Evolutionary conservation across 495 filamentous ascomycete species (phyloP).

Genomic region (Lophiostoma macrostomum): DNA sequence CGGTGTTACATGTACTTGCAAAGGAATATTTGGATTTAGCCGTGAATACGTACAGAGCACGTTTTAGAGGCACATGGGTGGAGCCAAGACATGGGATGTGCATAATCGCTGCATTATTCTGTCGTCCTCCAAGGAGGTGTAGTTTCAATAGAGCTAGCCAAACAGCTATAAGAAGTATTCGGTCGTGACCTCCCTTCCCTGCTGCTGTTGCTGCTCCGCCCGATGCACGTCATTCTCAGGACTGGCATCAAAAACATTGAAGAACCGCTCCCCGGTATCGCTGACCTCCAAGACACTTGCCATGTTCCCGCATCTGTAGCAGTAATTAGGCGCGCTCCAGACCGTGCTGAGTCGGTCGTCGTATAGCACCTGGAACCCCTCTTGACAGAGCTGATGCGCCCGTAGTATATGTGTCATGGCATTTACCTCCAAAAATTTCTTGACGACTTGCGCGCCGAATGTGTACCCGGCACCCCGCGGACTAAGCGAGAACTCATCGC

Average conservation of each 20-base stretch:
- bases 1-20: too few species aligned
- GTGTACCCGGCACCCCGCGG: constrained; percentile 95
- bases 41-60: too few species aligned
- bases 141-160: too few species aligned
- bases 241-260: constrained; percentile 95
- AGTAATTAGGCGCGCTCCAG: constrained; percentile 97
- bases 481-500: constrained; percentile 92
- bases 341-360: constrained; percentile 93
- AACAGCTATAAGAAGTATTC: constrained; percentile 78
- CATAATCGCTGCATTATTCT: too few species aligned
- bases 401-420: constrained; percentile 94
- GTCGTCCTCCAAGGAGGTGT: too few species aligned
- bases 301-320: constrained; percentile 94
- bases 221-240: constrained; percentile 93
- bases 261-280: constrained; percentile 83
- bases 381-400: constrained; percentile 95
- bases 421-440: constrained; percentile 96
- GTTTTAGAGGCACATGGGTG: too few species aligned
- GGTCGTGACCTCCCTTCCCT: constrained; percentile 60
- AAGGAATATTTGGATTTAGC: too few species aligned
- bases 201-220: constrained; percentile 65
- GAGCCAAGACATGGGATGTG: too few species aligned
- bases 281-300: constrained; percentile 95
- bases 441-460: constrained; percentile 93
- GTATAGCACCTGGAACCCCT: constrained; percentile 93